A percentile compares a stretch with the other conserved stretches of the same genome.
phyloP scores from a whole-genome alignment of 2,329 filamentous ascomycete genomes.

The Diaporthe aspalathi region DNA sequence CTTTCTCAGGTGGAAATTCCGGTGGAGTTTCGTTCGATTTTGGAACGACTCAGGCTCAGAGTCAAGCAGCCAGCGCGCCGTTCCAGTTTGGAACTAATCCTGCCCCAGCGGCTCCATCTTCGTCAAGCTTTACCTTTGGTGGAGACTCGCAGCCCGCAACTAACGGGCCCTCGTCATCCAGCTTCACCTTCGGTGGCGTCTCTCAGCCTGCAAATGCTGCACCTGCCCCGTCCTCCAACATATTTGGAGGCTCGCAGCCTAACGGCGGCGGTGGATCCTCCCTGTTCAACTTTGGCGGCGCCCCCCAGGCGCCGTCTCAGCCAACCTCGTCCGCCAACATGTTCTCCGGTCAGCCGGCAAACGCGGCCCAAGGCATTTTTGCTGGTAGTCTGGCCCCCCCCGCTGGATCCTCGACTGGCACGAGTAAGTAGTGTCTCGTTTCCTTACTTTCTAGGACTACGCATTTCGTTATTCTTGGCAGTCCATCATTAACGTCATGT shows the following conservation, averaged over 20 bases:
- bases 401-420: slow-evolving; percentile 53
- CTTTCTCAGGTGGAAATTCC: slow-evolving; percentile 49
- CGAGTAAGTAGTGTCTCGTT: slow-evolving; percentile 51
- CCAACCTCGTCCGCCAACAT: slow-evolving; percentile 43
- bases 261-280: slow-evolving; percentile 45
- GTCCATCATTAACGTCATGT: slow-evolving; percentile 55
- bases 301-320: slow-evolving; percentile 42
- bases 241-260: slow-evolving; percentile 38
- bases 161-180: slow-evolving; percentile 22
- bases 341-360: slow-evolving; percentile 45
- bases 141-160: slow-evolving; percentile 30
- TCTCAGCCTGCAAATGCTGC: slow-evolving; percentile 36
- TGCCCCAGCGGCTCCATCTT: slow-evolving; percentile 3
- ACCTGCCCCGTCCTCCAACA: slow-evolving; percentile 40
- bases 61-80: slow-evolving; percentile 39
- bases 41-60: slow-evolving; percentile 45
- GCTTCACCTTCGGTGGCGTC: slow-evolving; percentile 35
- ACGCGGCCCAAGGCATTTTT: slow-evolving; percentile 47
- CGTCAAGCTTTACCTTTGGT: slow-evolving; percentile 36
- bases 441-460: slow-evolving; percentile 21
- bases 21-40: slow-evolving; percentile 53
- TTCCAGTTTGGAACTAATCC: slow-evolving; percentile 42
- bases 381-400: slow-evolving; percentile 39
- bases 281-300: slow-evolving; percentile 53
- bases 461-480: slow-evolving; percentile 39